Conservation (phyloP, 1,284 basidiomycete species). For the Moesziomyces globuligerus region DNA sequence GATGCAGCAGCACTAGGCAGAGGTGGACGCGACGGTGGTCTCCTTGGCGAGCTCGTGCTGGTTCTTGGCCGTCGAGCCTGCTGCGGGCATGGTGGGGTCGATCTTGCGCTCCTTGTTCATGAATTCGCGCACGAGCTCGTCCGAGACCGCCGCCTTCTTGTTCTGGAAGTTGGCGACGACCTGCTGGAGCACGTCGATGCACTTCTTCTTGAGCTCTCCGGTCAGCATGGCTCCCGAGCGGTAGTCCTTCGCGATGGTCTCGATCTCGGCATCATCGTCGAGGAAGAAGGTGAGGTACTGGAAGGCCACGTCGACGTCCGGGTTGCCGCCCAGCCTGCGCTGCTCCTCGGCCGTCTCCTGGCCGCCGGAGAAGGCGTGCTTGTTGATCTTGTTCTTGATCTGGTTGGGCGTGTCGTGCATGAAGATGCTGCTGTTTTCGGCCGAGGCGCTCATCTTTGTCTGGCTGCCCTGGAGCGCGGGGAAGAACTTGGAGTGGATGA, state of each 20-base stretch:
- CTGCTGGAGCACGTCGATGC: slow-evolving; percentile 83
- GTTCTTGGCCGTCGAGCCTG: slow-evolving; percentile 48
- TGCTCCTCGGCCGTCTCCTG: slow-evolving; percentile 93
- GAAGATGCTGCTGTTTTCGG: slow-evolving; percentile 88
- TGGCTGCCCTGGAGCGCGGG: slow-evolving; percentile 96
- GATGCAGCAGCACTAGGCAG: slow-evolving; percentile 10
- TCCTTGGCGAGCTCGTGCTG: slow-evolving; percentile 41
- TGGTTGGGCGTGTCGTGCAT: slow-evolving; percentile 93
- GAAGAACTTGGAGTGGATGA: slow-evolving; percentile 97
- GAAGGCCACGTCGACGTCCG: slow-evolving; percentile 94
- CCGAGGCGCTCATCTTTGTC: slow-evolving; percentile 98
- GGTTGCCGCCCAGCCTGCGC: slow-evolving; percentile 84
- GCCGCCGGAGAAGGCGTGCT: slow-evolving; percentile 70
- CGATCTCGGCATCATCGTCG: slow-evolving; percentile 89
- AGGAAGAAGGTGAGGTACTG: slow-evolving; percentile 98
- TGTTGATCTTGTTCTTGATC: slow-evolving; percentile 98
- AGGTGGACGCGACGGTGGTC: slow-evolving; percentile 31
- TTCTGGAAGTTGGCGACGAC: slow-evolving; percentile 90
- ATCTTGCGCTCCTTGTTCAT: slow-evolving; percentile 88
- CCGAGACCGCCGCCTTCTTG: slow-evolving; percentile 83
- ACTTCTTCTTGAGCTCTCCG: slow-evolving; percentile 89
- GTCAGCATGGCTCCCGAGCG: slow-evolving; percentile 87
- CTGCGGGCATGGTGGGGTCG: slow-evolving; percentile 45
- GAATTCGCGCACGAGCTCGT: slow-evolving; percentile 79
- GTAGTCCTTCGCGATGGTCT: slow-evolving; percentile 86